These are phyloP conservation scores for Colletotrichum sp. DNA, from an alignment of 2,329 filamentous ascomycete species.

Conservation along the genomic window DNA sequence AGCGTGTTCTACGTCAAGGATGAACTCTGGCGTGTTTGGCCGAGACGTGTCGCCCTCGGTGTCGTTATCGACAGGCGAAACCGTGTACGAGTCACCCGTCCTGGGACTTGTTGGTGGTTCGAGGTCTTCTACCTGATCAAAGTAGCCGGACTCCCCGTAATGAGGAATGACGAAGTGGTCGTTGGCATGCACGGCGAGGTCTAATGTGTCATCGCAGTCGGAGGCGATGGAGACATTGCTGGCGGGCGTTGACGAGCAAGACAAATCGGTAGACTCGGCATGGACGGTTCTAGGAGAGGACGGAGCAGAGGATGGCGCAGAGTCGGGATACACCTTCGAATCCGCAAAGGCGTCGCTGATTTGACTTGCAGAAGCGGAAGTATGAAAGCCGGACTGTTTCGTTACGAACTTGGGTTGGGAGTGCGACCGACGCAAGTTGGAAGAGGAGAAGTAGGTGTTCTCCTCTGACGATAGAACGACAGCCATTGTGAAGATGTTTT, in stretches of 20 bases:
- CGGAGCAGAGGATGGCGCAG: slow-evolving; percentile 57
- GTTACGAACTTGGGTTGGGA: slow-evolving; percentile 63
- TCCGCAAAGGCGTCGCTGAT: slow-evolving; percentile 53
- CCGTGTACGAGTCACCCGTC: slow-evolving; percentile 53
- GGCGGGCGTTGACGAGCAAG: slow-evolving; percentile 66
- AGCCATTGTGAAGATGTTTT: slow-evolving; percentile 47
- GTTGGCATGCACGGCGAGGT: slow-evolving; percentile 50
- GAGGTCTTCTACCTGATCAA: slow-evolving; percentile 50
- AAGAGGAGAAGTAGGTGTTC: slow-evolving; percentile 59
- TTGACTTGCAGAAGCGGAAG: slow-evolving; percentile 50
- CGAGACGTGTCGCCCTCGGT: slow-evolving; percentile 56
- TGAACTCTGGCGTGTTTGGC: slow-evolving; percentile 60
- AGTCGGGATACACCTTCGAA: slow-evolving; percentile 48
- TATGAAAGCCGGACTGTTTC: slow-evolving; percentile 45
- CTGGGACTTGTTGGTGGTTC: slow-evolving; percentile 57
- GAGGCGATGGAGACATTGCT: slow-evolving; percentile 68
- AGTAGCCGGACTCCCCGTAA: slow-evolving; percentile 53
- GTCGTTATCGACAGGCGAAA: slow-evolving; percentile 61
- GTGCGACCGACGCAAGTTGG: slow-evolving; percentile 62
- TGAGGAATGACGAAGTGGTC: slow-evolving; percentile 53
- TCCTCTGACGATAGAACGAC: slow-evolving; percentile 64
- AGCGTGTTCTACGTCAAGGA: slow-evolving; percentile 56
- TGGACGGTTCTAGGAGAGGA: slow-evolving; percentile 60
- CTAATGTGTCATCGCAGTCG: slow-evolving; percentile 53
- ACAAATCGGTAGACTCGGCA: slow-evolving; percentile 59